These are phyloP conservation scores for Pythium periplocum DNA, from an alignment of 352 stramenopile genomes.

Conservation along the genomic window DNA sequence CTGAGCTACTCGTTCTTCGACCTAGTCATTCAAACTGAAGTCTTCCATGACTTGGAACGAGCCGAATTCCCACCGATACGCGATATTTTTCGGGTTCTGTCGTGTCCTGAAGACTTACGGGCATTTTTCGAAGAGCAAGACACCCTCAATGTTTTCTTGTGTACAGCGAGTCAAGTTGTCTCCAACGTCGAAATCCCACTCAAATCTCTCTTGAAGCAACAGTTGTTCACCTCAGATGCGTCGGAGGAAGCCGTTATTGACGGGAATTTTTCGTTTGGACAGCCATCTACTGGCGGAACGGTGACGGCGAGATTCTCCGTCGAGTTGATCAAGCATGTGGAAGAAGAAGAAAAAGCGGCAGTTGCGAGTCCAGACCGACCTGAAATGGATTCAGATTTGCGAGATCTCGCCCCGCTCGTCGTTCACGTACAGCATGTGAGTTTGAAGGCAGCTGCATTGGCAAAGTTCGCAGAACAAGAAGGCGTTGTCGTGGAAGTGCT, in stretches of 20 bases:
- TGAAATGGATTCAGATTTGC: background rate
- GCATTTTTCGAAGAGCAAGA: slow-evolving; percentile 27
- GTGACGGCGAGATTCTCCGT: slow-evolving; percentile 10
- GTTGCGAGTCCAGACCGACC: background rate
- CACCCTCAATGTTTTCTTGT: slow-evolving; percentile 57
- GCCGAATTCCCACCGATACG: slow-evolving; percentile 64
- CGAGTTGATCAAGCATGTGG: background rate
- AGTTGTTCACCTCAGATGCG: slow-evolving; percentile 8
- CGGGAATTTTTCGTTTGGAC: slow-evolving; percentile 40
- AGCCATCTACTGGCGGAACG: slow-evolving; percentile 15
- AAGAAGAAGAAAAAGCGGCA: background rate
- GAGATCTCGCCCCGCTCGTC: background rate
- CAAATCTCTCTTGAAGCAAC: slow-evolving; percentile 19
- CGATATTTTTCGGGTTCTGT: slow-evolving; percentile 67
- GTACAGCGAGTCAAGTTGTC: slow-evolving; percentile 58
- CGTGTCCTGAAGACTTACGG: slow-evolving; percentile 37
- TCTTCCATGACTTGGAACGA: slow-evolving; percentile 53
- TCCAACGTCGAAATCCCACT: slow-evolving; percentile 55
- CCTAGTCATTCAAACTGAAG: slow-evolving; percentile 75
- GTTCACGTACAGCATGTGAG: slow-evolving; percentile 32
- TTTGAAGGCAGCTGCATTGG: slow-evolving; percentile 20
- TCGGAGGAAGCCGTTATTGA: slow-evolving; percentile 12
- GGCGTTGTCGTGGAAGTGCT: slow-evolving; percentile 30
- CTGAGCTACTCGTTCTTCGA: slow-evolving; percentile 83
- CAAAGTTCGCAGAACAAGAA: slow-evolving; percentile 27